A percentile compares a stretch with the other conserved stretches of the same genome.
phyloP scores from a whole-genome alignment of 257 asterid genomes.

The Jacaranda copaia region DNA sequence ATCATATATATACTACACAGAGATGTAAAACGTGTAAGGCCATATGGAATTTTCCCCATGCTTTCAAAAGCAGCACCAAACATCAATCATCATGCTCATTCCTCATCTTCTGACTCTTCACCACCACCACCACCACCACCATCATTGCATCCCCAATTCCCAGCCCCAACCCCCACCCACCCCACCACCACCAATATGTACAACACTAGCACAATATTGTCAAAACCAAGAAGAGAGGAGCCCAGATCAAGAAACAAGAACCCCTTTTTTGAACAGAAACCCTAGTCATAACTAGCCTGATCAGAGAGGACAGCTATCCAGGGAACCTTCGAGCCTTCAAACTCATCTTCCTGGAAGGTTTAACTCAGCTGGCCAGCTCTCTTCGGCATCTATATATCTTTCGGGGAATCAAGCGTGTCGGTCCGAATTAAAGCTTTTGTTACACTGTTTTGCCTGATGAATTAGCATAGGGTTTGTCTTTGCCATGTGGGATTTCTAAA shows the following conservation, averaged over 20 bases:
- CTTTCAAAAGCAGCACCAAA: conserved; percentile 38
- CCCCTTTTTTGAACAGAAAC: conserved; percentile 11
- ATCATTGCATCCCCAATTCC: conserved; percentile 35
- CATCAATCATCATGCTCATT: conserved; percentile 49
- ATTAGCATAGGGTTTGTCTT: not conserved
- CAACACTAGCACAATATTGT: conserved; percentile 10
- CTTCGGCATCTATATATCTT: conserved; percentile 25
- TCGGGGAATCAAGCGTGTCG: conserved; percentile 59
- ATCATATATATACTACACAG: not conserved
- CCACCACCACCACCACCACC: conserved; percentile 43
- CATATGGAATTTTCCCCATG: conserved; percentile 38
- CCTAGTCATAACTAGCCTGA: conserved; percentile 32
- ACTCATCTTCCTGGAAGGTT: conserved; percentile 30
- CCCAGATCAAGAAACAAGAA: conserved; percentile 35
- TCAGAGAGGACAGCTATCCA: conserved; percentile 30
- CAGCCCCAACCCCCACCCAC: conserved; percentile 33
- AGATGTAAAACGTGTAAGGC: too few relatives aligned
- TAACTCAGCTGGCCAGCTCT: not conserved
- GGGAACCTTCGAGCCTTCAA: conserved; percentile 25
- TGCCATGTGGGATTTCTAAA: conserved; percentile 20
- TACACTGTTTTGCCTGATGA: not conserved
- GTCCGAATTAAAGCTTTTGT: conserved; percentile 44
- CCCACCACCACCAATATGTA: conserved; percentile 22
- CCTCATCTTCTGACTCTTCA: conserved; percentile 41
- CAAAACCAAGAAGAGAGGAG: not conserved